Percentiles rank a stretch among this genome's conserved stretches.
Evolutionary conservation across 352 stramenopile species (phyloP).

Genomic region (Phytophthora megakarya): DNA sequence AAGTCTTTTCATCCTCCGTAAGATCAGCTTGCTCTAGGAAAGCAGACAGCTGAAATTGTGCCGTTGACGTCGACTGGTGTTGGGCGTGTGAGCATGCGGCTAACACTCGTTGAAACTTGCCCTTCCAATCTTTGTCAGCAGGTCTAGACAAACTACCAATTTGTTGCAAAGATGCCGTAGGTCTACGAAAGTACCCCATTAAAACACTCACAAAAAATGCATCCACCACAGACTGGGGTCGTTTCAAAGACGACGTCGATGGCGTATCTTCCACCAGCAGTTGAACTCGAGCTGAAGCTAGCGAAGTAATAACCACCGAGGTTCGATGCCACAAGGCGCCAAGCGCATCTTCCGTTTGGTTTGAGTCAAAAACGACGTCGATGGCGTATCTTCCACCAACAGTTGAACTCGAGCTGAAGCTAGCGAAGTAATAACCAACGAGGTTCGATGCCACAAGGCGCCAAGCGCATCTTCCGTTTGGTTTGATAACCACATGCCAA

Average conservation of each 20-base stretch:
- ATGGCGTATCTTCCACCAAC: slow-evolving; percentile 18
- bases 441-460: slow-evolving; percentile 42
- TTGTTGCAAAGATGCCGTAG: slow-evolving; percentile 19
- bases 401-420: slow-evolving; percentile 44
- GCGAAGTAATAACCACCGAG: slow-evolving; percentile 36
- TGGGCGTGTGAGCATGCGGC: slow-evolving; percentile 25
- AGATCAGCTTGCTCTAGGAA: slow-evolving; percentile 43
- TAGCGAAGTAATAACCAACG: slow-evolving; percentile 38
- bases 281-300: slow-evolving; percentile 44
- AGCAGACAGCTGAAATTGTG: slow-evolving; percentile 36
- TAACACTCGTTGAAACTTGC: slow-evolving; percentile 39
- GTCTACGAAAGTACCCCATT: slow-evolving; percentile 42
- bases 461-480: slow-evolving; percentile 51
- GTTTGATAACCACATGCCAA: slow-evolving; percentile 49
- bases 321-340: slow-evolving; percentile 44
- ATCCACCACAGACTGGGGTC: slow-evolving; percentile 12
- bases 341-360: slow-evolving; percentile 50
- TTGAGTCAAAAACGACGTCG: not conserved
- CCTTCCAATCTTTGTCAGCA: slow-evolving; percentile 42
- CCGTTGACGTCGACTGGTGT: not conserved
- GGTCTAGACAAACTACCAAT: slow-evolving; percentile 1
- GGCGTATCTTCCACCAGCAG: slow-evolving; percentile 24
- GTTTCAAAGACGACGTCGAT: not conserved
- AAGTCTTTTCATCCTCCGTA: slow-evolving; percentile 44
- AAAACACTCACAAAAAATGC: slow-evolving; percentile 35